Evolutionary conservation across 352 stramenopile species (phyloP), one percentile per base, ranked within the genome.

Genomic region (Pythium diclinum): DNA sequence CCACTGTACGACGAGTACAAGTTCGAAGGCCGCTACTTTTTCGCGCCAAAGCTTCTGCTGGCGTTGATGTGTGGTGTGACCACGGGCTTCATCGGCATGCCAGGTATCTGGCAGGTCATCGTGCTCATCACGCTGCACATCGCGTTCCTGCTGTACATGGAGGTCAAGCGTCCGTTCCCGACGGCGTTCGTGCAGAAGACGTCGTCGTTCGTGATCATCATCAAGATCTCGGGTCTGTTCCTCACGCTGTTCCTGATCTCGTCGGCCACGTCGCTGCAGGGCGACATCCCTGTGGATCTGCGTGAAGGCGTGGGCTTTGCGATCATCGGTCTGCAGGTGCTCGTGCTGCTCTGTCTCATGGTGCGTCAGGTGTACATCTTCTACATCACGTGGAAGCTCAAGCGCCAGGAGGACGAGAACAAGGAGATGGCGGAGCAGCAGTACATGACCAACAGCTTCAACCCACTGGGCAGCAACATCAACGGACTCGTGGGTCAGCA

Each of bases 1-100:
- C 84, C 85, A 40, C 69, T 95, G 6, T 95, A 95, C 72, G 87
- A 95, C 57, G 85, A 95, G 59, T 92, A 95, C 77, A 91, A 79
- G 55, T 95, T 90, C 56, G 83, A 94, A 59, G 80, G 82, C 10
- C 87, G 87, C 10, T 95, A 89, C 69, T 95, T 95, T 70, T 95
- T 95, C 61, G 83, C 87, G 6, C 82, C 83, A 7, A 94, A 94
- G 76, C 78, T 95, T 16, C 53, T 94, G 19, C 65, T 95, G 0
- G 83, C 87, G 14, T 52, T 95, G 38, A 48, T 93, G 6, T 90
- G 74, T 46, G 85, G 87, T 42, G 85, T 91, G 71, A 94, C 84
- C 6, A 93, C 85, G 3, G 87, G 87, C 16, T 86, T 92, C 74
- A 76, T 91, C 55, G 91, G 79, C 75, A 83, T 93, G 51, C 14